Conservation (phyloP, 2,329 filamentous ascomycete genomes). For the Monilinia fructicola region DNA sequence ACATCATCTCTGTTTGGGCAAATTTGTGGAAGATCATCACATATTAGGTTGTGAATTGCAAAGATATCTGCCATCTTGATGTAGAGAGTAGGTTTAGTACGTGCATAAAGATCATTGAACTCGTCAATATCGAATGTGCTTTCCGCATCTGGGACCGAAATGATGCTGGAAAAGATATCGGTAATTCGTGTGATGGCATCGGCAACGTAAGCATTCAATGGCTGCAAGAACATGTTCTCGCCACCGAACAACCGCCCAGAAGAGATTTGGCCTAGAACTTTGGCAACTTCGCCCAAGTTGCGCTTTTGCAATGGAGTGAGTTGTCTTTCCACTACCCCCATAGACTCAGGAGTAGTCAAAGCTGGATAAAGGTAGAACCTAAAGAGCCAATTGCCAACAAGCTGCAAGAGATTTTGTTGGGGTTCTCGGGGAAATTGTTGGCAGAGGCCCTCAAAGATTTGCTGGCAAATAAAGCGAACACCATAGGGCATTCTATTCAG, state of each 20-base stretch:
- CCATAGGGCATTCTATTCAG: constrained; percentile 90
- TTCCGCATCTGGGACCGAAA: constrained; percentile 83
- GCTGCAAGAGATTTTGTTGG: constrained; percentile 73
- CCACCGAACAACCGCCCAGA: constrained; percentile 88
- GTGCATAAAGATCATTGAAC: constrained; percentile 95
- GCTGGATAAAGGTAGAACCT: constrained; percentile 90
- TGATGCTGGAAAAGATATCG: constrained; percentile 72
- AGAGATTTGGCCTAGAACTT: constrained; percentile 85
- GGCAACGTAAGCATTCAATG: constrained; percentile 85
- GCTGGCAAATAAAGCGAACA: constrained; percentile 80
- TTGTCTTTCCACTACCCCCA: constrained; percentile 86
- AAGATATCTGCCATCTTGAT: constrained; percentile 99
- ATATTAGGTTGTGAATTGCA: constrained; percentile 86
- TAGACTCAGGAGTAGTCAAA: constrained; percentile 84
- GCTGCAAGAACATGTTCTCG: constrained; percentile 93
- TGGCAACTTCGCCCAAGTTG: constrained; percentile 85
- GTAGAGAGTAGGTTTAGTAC: constrained; percentile 96
- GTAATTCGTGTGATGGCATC: constrained; percentile 80
- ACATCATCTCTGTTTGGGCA: constrained; percentile 82
- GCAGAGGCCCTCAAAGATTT: constrained; percentile 78
- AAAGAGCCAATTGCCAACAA: constrained; percentile 91
- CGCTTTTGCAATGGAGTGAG: constrained; percentile 89
- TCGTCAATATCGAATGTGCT: constrained; percentile 96
- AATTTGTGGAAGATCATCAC: constrained; percentile 72
- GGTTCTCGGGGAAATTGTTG: constrained; percentile 78